Evolutionary conservation across 2,329 filamentous ascomycete species (phyloP).

Genomic region (Aspergillus nomiae): DNA sequence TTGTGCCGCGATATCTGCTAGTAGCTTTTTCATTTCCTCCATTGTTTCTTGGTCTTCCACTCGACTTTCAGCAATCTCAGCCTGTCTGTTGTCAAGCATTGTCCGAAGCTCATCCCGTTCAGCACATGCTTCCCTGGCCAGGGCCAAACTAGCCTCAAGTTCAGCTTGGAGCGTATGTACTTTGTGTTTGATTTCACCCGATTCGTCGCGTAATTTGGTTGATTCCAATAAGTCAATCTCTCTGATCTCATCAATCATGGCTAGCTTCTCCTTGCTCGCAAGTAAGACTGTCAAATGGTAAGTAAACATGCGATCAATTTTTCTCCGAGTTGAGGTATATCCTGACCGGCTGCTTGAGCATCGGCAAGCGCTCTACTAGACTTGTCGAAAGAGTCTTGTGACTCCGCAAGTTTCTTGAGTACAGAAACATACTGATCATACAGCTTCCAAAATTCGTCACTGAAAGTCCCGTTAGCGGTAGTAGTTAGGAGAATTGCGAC

Average conservation of each 20-base stretch:
- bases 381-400: conserved; percentile 38
- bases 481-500: not conserved
- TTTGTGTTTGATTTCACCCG: conserved; percentile 35
- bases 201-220: conserved; percentile 36
- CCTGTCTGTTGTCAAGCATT: conserved; percentile 42
- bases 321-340: not conserved
- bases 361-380: conserved; percentile 40
- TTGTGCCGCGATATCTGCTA: conserved; percentile 42
- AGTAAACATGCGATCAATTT: conserved; percentile 16
- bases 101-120: conserved; percentile 44
- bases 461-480: conserved; percentile 23
- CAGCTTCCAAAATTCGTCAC: conserved; percentile 45
- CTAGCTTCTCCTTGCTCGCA: conserved; percentile 40
- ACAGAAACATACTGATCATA: conserved; percentile 41
- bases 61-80: conserved; percentile 40
- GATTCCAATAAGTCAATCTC: conserved; percentile 38
- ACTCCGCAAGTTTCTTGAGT: conserved; percentile 41
- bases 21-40: conserved; percentile 44
- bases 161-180: conserved; percentile 42
- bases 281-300: conserved; percentile 33
- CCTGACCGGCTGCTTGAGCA: conserved; percentile 40
- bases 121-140: conserved; percentile 40
- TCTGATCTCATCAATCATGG: conserved; percentile 40
- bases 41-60: conserved; percentile 44
- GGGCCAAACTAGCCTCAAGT: conserved; percentile 39